Conservation (phyloP, 768 basidiomycete species). For the Lactarius hatsudake region DNA sequence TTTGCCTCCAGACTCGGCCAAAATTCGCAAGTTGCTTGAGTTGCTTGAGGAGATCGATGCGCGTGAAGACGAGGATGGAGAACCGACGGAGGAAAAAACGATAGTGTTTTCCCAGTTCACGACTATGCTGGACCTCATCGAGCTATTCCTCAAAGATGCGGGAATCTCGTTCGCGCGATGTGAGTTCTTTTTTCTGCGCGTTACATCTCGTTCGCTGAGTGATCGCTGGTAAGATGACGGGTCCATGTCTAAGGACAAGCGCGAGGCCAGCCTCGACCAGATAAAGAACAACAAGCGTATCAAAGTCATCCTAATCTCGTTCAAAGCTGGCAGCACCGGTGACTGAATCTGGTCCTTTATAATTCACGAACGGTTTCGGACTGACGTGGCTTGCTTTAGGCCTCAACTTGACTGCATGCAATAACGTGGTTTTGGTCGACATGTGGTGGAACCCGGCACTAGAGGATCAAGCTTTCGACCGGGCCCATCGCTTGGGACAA, state of each 20-base stretch:
- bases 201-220: constrained; percentile 5
- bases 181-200: constrained; percentile 43
- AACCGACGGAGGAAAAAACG: constrained; percentile 66
- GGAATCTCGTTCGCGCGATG: constrained; percentile 80
- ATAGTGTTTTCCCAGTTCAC: constrained; percentile 97
- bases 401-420: constrained; percentile 88
- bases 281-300: constrained; percentile 60
- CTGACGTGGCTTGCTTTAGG: constrained; percentile 41
- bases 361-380: background rate
- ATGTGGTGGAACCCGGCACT: constrained; percentile 95
- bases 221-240: constrained; percentile 71
- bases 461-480: constrained; percentile 93
- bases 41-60: constrained; percentile 64
- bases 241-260: constrained; percentile 71
- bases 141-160: constrained; percentile 72
- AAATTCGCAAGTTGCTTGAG: constrained; percentile 79
- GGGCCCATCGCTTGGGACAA: constrained; percentile 89
- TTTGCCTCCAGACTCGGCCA: constrained; percentile 74
- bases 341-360: background rate
- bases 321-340: constrained; percentile 97
- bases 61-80: constrained; percentile 43
- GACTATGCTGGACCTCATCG: constrained; percentile 77
- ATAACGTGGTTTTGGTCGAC: constrained; percentile 91
- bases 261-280: constrained; percentile 69
- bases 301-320: constrained; percentile 87